Base-by-base conservation (phyloP, 306 rosid genomes). In the Trifolium dubium region DNA sequence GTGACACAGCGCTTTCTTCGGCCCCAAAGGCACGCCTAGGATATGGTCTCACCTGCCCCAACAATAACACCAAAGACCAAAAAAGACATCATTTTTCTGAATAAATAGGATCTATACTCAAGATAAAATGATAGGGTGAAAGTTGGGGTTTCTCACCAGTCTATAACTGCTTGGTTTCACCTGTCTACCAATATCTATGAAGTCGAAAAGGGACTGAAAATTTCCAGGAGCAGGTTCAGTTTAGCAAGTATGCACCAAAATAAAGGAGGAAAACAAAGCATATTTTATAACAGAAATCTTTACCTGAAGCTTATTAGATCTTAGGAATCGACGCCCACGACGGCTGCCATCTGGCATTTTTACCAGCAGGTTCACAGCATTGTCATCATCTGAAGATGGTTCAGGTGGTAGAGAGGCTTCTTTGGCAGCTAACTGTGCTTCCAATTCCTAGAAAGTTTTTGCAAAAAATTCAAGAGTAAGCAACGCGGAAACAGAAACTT, bases 301-400 rank as follows among this genome's bases (percentile, higher is more conserved):
- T 30, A 60, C 99, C 96, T 89, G 97, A 62, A 94, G 90, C 61
- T 84, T 90, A 81, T 94, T 85, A 19, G 97, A 85, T 83, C 83
- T 92, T 77, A 88, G 89, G 83, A 94, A 94, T 56, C 92, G 90
- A 47, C 99, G 99, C 28, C 98, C 99, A 0, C 81, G 98, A 66
- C 92, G 96, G 67, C 86, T 94, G 58, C 99, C 99, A 86, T 94
- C 92, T 44, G 99, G 96, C 99, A 94, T 92, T 75, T 86, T 87
- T 80, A 94, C 97, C 70, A 87, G 59, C 72, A 94, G 85, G 77
- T 84, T 92, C 39, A 94, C 89, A 63, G 96, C 91, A 79, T 85
- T 87, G 47, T 87, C 96, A 80, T 87, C 87, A 73, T 85, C 84
- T 3, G 87, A 56, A 69, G 90, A 80, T 83, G 99, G 98, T 82